These are phyloP conservation scores for Penicillium sp. DNA, from an alignment of 2,329 filamentous ascomycete species.

Conservation along the genomic window DNA sequence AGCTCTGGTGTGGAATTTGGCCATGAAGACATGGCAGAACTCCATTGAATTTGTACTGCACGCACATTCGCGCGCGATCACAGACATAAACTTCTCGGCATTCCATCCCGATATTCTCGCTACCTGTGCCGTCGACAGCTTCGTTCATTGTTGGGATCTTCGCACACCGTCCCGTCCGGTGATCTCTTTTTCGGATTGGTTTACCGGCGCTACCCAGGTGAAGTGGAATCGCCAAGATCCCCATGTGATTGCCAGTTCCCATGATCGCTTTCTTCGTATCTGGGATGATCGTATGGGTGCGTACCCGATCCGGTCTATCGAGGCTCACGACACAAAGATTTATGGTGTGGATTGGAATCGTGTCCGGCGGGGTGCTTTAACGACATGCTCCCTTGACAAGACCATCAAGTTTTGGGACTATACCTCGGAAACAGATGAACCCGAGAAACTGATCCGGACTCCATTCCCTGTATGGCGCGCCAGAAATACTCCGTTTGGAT, in stretches of 20 bases:
- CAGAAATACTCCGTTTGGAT: constrained; percentile 85
- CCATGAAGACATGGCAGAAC: constrained; percentile 67
- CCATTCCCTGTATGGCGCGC: constrained; percentile 89
- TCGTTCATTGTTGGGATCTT: constrained; percentile 90
- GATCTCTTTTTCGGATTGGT: constrained; percentile 87
- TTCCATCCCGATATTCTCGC: constrained; percentile 87
- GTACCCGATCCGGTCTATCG: constrained; percentile 76
- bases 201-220: constrained; percentile 88
- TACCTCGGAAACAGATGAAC: constrained; percentile 59
- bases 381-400: constrained; percentile 87
- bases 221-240: constrained; percentile 89
- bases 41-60: constrained; percentile 87
- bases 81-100: constrained; percentile 93
- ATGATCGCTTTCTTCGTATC: constrained; percentile 82
- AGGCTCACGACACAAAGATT: constrained; percentile 88
- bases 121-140: constrained; percentile 90
- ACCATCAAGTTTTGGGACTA: constrained; percentile 96
- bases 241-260: constrained; percentile 85
- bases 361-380: constrained; percentile 67
- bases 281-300: constrained; percentile 86
- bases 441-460: constrained; percentile 76
- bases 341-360: constrained; percentile 96
- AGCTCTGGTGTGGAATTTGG: constrained; percentile 90
- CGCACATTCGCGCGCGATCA: constrained; percentile 84
- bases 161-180: constrained; percentile 71